Evolutionary conservation across 306 rosid genomes (phyloP).

Genomic region (Dryas octopetala): DNA sequence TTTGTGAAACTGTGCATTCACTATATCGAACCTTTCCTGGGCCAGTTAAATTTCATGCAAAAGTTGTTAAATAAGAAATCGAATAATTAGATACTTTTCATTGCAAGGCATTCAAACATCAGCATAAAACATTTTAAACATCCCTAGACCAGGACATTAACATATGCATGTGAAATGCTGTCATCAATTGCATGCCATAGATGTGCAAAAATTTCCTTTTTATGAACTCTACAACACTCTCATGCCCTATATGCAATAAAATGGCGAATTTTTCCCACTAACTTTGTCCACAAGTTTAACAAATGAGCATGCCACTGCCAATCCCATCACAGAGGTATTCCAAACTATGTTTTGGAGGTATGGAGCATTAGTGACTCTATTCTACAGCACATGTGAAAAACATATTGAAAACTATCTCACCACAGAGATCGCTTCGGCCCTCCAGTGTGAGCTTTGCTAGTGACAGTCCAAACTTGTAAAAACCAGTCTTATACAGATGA

Average conservation of each 20-base stretch:
- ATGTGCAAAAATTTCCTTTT: neutral
- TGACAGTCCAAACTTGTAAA: conserved; percentile 33
- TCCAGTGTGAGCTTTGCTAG: conserved; percentile 62
- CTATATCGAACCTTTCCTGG: neutral
- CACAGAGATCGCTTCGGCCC: conserved; percentile 72
- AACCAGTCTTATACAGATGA: conserved; percentile 31
- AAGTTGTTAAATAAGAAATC: neutral
- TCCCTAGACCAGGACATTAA: neutral
- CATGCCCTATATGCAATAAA: neutral
- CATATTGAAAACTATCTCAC: conserved; percentile 44
- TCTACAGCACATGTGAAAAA: neutral
- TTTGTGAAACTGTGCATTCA: neutral
- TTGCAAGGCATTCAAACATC: neutral
- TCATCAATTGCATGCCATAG: neutral
- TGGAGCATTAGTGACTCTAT: neutral
- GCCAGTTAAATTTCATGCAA: neutral
- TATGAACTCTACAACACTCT: neutral
- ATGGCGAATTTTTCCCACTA: neutral
- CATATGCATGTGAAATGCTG: neutral
- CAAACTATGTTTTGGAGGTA: conserved; percentile 4
- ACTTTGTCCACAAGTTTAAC: neutral
- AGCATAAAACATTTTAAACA: neutral
- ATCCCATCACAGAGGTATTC: neutral
- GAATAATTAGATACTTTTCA: neutral
- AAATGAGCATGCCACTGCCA: neutral